Evolutionary conservation across 805 yeast species (phyloP).

Genomic region (Priceomyces medius): DNA sequence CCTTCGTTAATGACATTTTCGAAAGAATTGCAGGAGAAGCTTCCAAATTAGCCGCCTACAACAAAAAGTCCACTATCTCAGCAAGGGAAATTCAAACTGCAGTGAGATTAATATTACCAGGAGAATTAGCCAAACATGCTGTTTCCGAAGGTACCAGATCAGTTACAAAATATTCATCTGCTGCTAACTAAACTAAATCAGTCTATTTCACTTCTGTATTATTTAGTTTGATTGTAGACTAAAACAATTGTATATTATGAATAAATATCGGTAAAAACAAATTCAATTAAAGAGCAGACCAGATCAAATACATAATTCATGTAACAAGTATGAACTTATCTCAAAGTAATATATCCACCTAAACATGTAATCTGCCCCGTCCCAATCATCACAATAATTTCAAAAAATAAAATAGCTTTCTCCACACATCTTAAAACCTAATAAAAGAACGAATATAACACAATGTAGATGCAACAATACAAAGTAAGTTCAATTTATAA

Average conservation of each 20-base stretch:
- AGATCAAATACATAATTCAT: no score
- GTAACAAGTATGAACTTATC: not conserved
- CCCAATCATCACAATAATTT: no score
- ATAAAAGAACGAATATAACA: no score
- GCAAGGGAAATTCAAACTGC: slow-evolving; percentile 99
- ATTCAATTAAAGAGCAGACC: not conserved
- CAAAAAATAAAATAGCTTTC: no score
- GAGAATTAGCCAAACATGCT: slow-evolving; percentile 98
- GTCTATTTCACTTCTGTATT: slow-evolving; percentile 12
- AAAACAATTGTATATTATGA: slow-evolving; percentile 11
- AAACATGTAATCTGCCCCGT: no score
- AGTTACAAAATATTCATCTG: slow-evolving; percentile 91
- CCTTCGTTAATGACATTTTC: slow-evolving; percentile 95
- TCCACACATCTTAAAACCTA: no score
- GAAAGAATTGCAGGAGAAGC: slow-evolving; percentile 98
- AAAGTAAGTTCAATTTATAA: no score
- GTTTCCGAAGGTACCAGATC: slow-evolving; percentile 99
- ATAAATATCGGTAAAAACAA: slow-evolving; percentile 1
- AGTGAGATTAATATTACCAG: slow-evolving; percentile 95
- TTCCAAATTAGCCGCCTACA: slow-evolving; percentile 96
- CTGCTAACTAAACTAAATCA: slow-evolving; percentile 28
- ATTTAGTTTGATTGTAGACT: slow-evolving; percentile 9
- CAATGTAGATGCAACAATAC: no score
- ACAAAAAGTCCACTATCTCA: slow-evolving; percentile 96
- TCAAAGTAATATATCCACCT: no score